These are phyloP conservation scores for Prunus salicina DNA, from an alignment of 306 rosid species.

Conservation along the genomic window DNA sequence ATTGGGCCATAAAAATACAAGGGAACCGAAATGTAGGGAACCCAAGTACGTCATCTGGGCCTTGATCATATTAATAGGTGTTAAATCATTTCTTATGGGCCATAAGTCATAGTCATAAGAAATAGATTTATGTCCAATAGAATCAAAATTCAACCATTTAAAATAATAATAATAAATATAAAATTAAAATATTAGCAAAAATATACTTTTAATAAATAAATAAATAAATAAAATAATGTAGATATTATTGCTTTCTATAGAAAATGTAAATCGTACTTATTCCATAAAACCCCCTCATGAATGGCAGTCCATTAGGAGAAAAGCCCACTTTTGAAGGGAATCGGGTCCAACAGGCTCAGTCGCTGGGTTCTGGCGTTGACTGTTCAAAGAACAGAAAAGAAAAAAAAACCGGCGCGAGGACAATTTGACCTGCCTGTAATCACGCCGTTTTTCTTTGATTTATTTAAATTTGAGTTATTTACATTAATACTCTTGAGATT, in stretches of 20 bases:
- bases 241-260: background rate
- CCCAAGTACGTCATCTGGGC: background rate
- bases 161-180: background rate
- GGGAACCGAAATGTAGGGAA: too few species aligned
- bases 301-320: too few species aligned
- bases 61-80: background rate
- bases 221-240: background rate
- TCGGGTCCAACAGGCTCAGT: background rate
- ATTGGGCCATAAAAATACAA: background rate
- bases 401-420: background rate
- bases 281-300: too few species aligned
- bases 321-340: background rate
- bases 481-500: too few species aligned
- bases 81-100: background rate
- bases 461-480: too few species aligned
- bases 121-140: background rate
- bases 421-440: background rate
- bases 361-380: background rate
- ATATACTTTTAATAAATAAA: background rate
- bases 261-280: too few species aligned
- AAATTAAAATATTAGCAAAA: background rate
- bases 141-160: background rate
- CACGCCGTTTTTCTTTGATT: too few species aligned
- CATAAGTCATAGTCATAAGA: background rate
- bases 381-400: too few species aligned